These are phyloP conservation scores for Fusarium nanum DNA, from an alignment of 2,329 filamentous ascomycete genomes.

Conservation along the genomic window DNA sequence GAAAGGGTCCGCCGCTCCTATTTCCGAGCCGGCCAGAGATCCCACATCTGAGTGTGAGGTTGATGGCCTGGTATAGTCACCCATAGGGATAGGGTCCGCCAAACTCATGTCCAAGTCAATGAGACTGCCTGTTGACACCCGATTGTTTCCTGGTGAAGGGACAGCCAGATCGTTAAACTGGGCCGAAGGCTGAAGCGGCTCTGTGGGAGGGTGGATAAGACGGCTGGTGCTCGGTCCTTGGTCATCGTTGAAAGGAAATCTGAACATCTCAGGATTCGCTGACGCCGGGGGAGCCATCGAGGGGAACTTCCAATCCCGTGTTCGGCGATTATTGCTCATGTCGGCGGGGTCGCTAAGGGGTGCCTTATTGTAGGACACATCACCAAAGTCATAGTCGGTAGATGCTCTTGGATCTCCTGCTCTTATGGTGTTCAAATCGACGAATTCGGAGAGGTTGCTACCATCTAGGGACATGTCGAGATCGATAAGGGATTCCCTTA, in stretches of 20 bases:
- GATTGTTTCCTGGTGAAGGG: slow-evolving; percentile 53
- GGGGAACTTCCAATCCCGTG: slow-evolving; percentile 70
- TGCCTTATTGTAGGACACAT: slow-evolving; percentile 58
- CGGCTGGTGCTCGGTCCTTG: slow-evolving; percentile 50
- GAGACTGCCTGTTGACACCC: slow-evolving; percentile 59
- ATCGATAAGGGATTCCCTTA: slow-evolving; percentile 74
- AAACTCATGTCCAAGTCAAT: slow-evolving; percentile 68
- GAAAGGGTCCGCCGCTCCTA: slow-evolving; percentile 68
- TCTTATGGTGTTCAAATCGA: slow-evolving; percentile 70
- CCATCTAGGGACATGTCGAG: slow-evolving; percentile 70
- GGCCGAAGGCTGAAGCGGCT: slow-evolving; percentile 59
- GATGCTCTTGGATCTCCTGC: slow-evolving; percentile 60
- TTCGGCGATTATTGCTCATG: slow-evolving; percentile 62
- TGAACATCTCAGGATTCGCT: slow-evolving; percentile 64
- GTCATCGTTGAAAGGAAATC: slow-evolving; percentile 60
- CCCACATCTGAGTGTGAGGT: slow-evolving; percentile 70
- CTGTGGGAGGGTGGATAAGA: slow-evolving; percentile 65
- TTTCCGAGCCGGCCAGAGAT: slow-evolving; percentile 67
- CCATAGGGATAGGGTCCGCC: slow-evolving; percentile 59
- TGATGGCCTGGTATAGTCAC: slow-evolving; percentile 64
- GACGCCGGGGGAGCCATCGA: slow-evolving; percentile 63
- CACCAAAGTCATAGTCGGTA: slow-evolving; percentile 62
- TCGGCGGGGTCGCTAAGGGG: slow-evolving; percentile 70
- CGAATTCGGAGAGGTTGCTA: slow-evolving; percentile 67
- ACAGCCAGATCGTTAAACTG: slow-evolving; percentile 57